Percentiles rank a stretch among this genome's conserved stretches.
Evolutionary conservation across 2,329 filamentous ascomycete genomes (phyloP).

Genomic region (Westerdykella sp.): DNA sequence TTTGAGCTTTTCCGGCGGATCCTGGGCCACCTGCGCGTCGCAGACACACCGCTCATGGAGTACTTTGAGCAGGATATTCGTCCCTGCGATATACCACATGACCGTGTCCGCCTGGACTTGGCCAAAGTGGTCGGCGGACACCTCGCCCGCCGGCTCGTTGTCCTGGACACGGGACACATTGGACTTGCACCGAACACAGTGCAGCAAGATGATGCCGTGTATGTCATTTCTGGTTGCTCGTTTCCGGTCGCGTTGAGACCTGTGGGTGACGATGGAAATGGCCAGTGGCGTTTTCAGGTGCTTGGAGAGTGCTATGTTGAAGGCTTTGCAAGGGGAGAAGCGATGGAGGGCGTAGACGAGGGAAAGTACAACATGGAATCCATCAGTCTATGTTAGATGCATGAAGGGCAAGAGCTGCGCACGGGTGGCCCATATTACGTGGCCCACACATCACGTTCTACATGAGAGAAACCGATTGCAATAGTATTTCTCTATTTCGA

Average conservation of each 20-base stretch:
- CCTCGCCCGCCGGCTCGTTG: not conserved
- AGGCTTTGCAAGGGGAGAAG: slow-evolving; percentile 1
- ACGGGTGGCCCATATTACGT: too few relatives aligned
- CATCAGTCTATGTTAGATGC: not conserved
- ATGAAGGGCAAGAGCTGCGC: too few relatives aligned
- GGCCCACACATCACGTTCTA: too few relatives aligned
- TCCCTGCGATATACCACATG: not conserved
- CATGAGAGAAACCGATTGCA: too few relatives aligned
- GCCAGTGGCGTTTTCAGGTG: not conserved
- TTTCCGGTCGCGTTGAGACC: slow-evolving; percentile 1
- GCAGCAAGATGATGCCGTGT: not conserved
- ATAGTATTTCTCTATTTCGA: too few relatives aligned
- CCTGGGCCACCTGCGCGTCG: slow-evolving; percentile 1
- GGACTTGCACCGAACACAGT: slow-evolving; percentile 1
- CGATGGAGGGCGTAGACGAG: slow-evolving; percentile 1
- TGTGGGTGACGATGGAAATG: not conserved
- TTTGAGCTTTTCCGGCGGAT: slow-evolving; percentile 1
- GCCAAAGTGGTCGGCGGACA: not conserved
- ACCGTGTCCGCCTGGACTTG: not conserved
- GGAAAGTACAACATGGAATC: not conserved
- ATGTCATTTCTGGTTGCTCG: slow-evolving; percentile 1
- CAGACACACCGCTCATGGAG: slow-evolving; percentile 1
- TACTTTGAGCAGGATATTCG: slow-evolving; percentile 1
- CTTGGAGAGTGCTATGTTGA: slow-evolving; percentile 4
- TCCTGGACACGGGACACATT: slow-evolving; percentile 1